These are phyloP conservation scores for Royoungia palumana DNA, from an alignment of 768 basidiomycete genomes.

Conservation along the genomic window DNA sequence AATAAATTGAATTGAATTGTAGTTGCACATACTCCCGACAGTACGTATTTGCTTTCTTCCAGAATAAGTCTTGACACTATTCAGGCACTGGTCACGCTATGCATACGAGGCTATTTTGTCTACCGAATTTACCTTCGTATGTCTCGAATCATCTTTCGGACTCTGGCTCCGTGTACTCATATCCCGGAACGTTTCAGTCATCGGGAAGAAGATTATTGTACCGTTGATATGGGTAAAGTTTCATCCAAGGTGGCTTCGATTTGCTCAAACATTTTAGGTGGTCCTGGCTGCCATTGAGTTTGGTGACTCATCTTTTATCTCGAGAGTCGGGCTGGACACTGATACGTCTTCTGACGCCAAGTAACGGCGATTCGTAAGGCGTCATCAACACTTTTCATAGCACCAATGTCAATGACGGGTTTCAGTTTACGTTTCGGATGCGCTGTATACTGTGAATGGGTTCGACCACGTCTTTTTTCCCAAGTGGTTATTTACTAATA, in stretches of 20 bases:
- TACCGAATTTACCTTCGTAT: conserved; percentile 1
- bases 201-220: neutral
- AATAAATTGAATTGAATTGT: too few species aligned
- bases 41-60: neutral
- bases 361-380: neutral
- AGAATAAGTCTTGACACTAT: neutral
- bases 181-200: neutral
- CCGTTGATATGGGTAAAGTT: neutral
- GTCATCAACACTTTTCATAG: neutral
- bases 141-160: neutral
- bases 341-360: neutral
- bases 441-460: neutral
- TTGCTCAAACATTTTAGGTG: neutral
- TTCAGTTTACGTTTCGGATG: neutral
- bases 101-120: neutral
- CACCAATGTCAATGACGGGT: neutral
- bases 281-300: neutral
- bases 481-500: neutral
- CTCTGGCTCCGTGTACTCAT: too few species aligned
- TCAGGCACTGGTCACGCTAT: neutral
- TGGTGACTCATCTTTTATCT: neutral
- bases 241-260: neutral
- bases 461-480: neutral
- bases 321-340: neutral
- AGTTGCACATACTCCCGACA: neutral